Conservation (phyloP, 768 basidiomycete genomes). For the Suillus subalutaceus region DNA sequence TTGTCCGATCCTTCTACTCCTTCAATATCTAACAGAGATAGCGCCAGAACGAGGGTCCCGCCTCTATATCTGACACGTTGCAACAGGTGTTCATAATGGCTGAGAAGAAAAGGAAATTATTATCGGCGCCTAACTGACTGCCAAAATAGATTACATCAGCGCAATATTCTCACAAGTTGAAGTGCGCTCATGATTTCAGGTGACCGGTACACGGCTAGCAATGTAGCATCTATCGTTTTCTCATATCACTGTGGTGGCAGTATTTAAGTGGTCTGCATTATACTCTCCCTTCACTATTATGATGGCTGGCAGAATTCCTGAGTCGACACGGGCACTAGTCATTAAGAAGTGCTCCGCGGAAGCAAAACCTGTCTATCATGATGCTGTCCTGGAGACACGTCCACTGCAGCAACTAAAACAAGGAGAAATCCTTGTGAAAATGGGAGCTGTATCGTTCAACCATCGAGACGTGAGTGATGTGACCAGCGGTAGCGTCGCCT, state of each 20-base stretch:
- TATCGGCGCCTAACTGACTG: background rate
- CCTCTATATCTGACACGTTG: conserved; percentile 34
- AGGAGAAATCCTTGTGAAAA: conserved; percentile 67
- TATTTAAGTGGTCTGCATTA: background rate
- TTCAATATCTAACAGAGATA: conserved; percentile 46
- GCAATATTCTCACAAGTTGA: background rate
- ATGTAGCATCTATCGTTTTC: background rate
- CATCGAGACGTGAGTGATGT: conserved; percentile 61
- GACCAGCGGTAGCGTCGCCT: background rate
- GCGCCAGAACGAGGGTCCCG: conserved; percentile 42
- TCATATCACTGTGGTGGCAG: background rate
- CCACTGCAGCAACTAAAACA: conserved; percentile 52
- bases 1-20: conserved; percentile 38
- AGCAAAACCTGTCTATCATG: conserved; percentile 52
- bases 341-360: conserved; percentile 45
- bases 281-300: background rate
- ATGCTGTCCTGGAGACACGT: conserved; percentile 54
- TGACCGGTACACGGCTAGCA: background rate
- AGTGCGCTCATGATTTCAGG: background rate
- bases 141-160: background rate
- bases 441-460: conserved; percentile 75
- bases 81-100: background rate
- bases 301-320: conserved; percentile 33
- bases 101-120: conserved; percentile 9
- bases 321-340: conserved; percentile 49